Conservation (phyloP, 192 early-diverging fungal genomes). For the Allomyces macrogynus region DNA sequence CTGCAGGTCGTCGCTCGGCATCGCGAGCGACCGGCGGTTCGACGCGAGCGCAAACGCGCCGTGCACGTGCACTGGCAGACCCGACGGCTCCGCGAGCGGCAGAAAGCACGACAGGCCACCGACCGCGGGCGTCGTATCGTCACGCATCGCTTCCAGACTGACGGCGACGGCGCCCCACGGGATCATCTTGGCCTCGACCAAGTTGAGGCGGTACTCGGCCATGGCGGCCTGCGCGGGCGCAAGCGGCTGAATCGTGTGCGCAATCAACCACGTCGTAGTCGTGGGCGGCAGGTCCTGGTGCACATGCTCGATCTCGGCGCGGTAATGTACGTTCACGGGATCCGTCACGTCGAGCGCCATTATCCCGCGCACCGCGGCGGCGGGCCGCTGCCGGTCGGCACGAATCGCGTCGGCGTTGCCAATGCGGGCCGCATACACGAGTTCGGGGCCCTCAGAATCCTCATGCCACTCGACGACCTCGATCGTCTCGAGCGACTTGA, state of each 20-base stretch:
- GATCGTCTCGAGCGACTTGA: constrained; percentile 14
- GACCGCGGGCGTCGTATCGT: background rate
- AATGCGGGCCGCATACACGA: constrained; percentile 10
- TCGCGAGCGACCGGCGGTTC: constrained; percentile 16
- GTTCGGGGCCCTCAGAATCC: background rate
- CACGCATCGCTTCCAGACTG: background rate
- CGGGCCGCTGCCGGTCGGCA: background rate
- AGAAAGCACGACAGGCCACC: constrained; percentile 17
- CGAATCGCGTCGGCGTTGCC: constrained; percentile 8
- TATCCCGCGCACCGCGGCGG: constrained; percentile 2
- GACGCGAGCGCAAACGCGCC: constrained; percentile 17
- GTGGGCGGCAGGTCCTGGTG: too few species aligned
- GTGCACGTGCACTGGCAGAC: constrained; percentile 16
- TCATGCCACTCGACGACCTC: constrained; percentile 11
- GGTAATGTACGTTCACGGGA: too few species aligned
- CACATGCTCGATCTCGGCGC: too few species aligned
- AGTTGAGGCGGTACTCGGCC: background rate
- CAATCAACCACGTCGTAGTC: too few species aligned
- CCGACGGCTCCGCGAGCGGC: constrained; percentile 11
- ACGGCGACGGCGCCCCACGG: constrained; percentile 18
- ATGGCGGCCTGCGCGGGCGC: constrained; percentile 1
- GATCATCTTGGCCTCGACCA: constrained; percentile 10
- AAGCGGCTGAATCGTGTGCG: too few species aligned
- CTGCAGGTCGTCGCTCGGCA: background rate
- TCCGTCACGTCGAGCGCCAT: background rate